A percentile compares a stretch with the other conserved stretches of the same genome.
Conservation (phyloP, 768 basidiomycete genomes). For the Clavulina sp. region DNA sequence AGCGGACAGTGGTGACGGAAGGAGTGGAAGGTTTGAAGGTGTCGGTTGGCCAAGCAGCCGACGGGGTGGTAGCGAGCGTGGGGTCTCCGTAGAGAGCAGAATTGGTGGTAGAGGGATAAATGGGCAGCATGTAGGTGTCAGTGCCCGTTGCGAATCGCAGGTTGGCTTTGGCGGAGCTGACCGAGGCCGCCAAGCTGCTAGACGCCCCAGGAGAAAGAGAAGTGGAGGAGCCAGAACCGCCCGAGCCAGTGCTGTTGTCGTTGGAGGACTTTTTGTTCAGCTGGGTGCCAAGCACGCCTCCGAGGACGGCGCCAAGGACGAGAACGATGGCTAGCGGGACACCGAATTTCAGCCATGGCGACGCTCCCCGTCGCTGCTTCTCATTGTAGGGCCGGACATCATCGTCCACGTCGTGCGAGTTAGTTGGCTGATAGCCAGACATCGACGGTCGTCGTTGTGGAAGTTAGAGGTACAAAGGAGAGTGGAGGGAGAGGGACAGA, state of each 20-base stretch:
- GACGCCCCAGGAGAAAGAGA: slow-evolving; percentile 2
- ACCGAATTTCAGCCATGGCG: slow-evolving; percentile 24
- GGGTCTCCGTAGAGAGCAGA: slow-evolving; percentile 50
- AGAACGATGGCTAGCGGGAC: slow-evolving; percentile 19
- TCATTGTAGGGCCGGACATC: too few species aligned
- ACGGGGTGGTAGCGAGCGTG: slow-evolving; percentile 37
- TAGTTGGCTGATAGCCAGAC: too few species aligned
- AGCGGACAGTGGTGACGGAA: slow-evolving; percentile 38
- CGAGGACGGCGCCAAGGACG: slow-evolving; percentile 30
- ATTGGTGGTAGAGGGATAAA: slow-evolving; percentile 79
- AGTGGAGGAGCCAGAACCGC: slow-evolving; percentile 3
- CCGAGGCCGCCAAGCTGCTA: slow-evolving; percentile 25
- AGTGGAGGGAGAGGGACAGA: too few species aligned
- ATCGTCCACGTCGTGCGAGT: too few species aligned
- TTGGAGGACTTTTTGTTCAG: slow-evolving; percentile 26
- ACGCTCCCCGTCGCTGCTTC: too few species aligned
- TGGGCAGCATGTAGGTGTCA: slow-evolving; percentile 61
- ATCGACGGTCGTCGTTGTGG: too few species aligned
- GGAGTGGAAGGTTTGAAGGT: slow-evolving; percentile 52
- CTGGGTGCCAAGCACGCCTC: slow-evolving; percentile 62
- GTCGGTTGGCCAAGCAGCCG: slow-evolving; percentile 64
- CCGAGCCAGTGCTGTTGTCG: slow-evolving; percentile 9
- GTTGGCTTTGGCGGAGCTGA: slow-evolving; percentile 35
- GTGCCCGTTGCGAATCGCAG: slow-evolving; percentile 65
- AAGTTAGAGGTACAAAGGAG: too few species aligned